These are phyloP conservation scores for Papilionanthe hybrid DNA, from an alignment of 116 monocot genomes.

Conservation along the genomic window DNA sequence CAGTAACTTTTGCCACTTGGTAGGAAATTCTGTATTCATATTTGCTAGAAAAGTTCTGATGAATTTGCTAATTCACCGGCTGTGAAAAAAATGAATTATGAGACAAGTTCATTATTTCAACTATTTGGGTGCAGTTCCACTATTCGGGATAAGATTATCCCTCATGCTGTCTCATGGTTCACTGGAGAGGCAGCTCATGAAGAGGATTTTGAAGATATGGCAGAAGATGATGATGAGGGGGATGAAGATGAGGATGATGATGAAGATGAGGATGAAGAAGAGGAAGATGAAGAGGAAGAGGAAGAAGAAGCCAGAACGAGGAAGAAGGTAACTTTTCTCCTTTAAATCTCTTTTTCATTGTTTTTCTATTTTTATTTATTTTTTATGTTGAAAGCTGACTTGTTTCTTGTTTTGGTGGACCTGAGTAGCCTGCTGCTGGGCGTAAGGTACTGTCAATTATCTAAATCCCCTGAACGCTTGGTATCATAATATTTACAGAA, in stretches of 20 bases:
- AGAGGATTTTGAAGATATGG: conserved; percentile 25
- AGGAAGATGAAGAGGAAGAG: conserved; percentile 35
- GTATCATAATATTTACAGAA: no score
- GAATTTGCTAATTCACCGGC: background rate
- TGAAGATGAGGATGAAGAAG: conserved; percentile 27
- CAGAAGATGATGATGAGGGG: conserved; percentile 26
- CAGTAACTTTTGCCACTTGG: background rate
- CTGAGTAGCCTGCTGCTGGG: background rate
- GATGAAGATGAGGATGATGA: conserved; percentile 32
- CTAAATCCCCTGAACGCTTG: background rate
- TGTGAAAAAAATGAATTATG: background rate
- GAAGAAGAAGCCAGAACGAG: conserved; percentile 27
- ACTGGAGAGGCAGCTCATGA: conserved; percentile 41
- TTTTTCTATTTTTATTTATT: background rate
- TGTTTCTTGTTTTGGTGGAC: background rate
- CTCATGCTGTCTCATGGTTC: conserved; percentile 48
- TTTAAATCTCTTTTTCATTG: background rate
- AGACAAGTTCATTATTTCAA: no score
- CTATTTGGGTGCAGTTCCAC: conserved; percentile 28
- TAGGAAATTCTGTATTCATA: background rate
- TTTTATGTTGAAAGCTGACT: conserved; percentile 1
- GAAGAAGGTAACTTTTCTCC: conserved; percentile 14
- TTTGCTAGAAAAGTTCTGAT: background rate
- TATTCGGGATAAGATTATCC: conserved; percentile 45
- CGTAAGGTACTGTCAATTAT: conserved; percentile 6